phyloP scores from a whole-genome alignment of 2,329 filamentous ascomycete genomes.

The Fonsecaea pedrosoi region DNA sequence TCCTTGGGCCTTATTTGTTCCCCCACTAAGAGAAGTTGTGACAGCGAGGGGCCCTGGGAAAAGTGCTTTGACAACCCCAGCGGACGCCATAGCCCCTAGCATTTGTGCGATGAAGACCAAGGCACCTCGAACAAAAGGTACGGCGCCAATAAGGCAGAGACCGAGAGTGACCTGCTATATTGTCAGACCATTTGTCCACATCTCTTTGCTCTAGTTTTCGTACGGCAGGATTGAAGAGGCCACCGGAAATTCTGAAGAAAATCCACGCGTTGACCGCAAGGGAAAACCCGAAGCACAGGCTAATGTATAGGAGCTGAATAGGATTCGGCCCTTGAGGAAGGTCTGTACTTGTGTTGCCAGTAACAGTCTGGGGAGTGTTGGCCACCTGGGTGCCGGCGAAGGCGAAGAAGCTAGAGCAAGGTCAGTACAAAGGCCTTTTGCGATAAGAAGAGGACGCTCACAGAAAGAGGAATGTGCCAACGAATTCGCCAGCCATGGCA shows the following conservation, averaged over 20 bases:
- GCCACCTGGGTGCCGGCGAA: conserved; percentile 58
- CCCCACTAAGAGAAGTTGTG: conserved; percentile 61
- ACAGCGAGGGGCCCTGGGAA: conserved; percentile 65
- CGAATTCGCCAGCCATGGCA: conserved; percentile 58
- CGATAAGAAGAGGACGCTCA: conserved; percentile 19
- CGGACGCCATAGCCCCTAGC: conserved; percentile 64
- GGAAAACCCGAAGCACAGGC: conserved; percentile 55
- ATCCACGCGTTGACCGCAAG: conserved; percentile 62
- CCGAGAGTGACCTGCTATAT: conserved; percentile 60
- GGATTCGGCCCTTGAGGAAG: conserved; percentile 45
- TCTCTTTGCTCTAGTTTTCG: conserved; percentile 24
- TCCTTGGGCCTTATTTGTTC: conserved; percentile 62
- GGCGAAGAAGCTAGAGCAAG: conserved; percentile 49
- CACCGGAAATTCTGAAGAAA: conserved; percentile 60
- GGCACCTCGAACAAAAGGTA: conserved; percentile 60
- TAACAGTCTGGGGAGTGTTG: conserved; percentile 46
- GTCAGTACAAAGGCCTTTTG: conserved; percentile 4
- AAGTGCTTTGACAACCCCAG: conserved; percentile 63
- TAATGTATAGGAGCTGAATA: conserved; percentile 51
- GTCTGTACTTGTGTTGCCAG: conserved; percentile 41
- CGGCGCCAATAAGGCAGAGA: conserved; percentile 64
- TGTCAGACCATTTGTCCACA: conserved; percentile 21
- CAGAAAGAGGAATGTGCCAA: conserved; percentile 59
- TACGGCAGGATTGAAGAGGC: conserved; percentile 60
- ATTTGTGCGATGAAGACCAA: conserved; percentile 65